Percentiles rank a stretch among this genome's conserved stretches.
Conservation (phyloP, 495 filamentous ascomycete species). For the Cercophora newfieldiana region DNA sequence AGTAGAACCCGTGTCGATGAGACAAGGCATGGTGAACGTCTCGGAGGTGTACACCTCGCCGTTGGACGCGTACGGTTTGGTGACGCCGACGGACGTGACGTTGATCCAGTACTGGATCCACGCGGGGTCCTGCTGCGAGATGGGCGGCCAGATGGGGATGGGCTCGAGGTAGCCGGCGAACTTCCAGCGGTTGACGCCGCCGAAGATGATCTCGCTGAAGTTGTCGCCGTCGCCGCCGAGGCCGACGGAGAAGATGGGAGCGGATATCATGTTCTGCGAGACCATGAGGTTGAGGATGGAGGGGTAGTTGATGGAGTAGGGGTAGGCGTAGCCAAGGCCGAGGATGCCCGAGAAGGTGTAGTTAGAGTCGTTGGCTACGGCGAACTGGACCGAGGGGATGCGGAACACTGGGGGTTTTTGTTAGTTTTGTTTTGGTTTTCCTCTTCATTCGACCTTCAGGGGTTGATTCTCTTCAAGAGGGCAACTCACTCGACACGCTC, state of each 20-base stretch:
- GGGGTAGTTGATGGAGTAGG: slow-evolving; percentile 53
- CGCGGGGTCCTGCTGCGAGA: slow-evolving; percentile 36
- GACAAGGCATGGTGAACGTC: slow-evolving; percentile 37
- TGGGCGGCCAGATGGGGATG: slow-evolving; percentile 44
- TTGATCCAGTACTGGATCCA: slow-evolving; percentile 47
- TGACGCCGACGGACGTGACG: slow-evolving; percentile 42
- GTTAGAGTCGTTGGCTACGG: slow-evolving; percentile 41
- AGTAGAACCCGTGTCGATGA: slow-evolving; percentile 47
- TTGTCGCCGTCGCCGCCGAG: slow-evolving; percentile 51
- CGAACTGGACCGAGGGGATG: slow-evolving; percentile 33
- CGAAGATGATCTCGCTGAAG: slow-evolving; percentile 47
- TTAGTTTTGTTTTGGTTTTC: too few relatives aligned
- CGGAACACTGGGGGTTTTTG: slow-evolving; percentile 23
- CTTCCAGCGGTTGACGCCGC: slow-evolving; percentile 46
- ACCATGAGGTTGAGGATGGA: slow-evolving; percentile 68
- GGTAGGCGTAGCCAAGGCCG: slow-evolving; percentile 42
- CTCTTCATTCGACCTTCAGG: too few relatives aligned
- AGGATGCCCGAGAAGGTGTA: slow-evolving; percentile 46
- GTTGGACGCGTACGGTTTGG: slow-evolving; percentile 30
- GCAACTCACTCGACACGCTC: slow-evolving; percentile 39
- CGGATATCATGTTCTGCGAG: slow-evolving; percentile 59
- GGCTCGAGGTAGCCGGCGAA: slow-evolving; percentile 45
- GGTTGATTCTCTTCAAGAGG: too few relatives aligned
- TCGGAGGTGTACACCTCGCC: slow-evolving; percentile 33
- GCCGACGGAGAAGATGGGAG: slow-evolving; percentile 72